These are phyloP conservation scores for Curvularia sp. DNA, from an alignment of 2,329 filamentous ascomycete genomes.

Conservation along the genomic window DNA sequence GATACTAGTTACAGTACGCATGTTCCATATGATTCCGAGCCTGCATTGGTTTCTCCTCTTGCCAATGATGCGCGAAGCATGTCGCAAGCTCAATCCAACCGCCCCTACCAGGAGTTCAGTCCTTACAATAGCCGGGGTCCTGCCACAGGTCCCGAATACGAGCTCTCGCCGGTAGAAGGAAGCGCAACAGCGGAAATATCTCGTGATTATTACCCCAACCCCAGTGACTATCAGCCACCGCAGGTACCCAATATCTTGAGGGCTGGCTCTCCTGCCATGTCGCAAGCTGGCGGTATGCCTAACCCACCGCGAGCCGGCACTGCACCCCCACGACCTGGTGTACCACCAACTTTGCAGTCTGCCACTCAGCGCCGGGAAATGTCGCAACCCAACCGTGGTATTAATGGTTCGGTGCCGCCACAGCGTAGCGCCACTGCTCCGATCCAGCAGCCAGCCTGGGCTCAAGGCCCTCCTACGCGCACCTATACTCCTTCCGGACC, in stretches of 20 bases:
- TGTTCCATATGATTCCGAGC: conserved; percentile 33
- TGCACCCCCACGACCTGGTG: conserved; percentile 41
- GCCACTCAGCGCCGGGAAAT: conserved; percentile 49
- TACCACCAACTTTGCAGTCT: conserved; percentile 44
- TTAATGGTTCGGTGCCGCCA: conserved; percentile 32
- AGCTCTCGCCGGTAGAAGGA: conserved; percentile 46
- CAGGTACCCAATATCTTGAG: conserved; percentile 38
- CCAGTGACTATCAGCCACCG: conserved; percentile 32
- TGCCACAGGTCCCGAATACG: conserved; percentile 37
- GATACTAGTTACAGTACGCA: conserved; percentile 37
- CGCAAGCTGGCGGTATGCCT: conserved; percentile 31
- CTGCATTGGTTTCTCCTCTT: conserved; percentile 32
- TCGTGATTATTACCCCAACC: conserved; percentile 29
- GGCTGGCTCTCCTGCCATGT: conserved; percentile 39
- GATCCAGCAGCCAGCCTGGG: conserved; percentile 39
- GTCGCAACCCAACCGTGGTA: conserved; percentile 40
- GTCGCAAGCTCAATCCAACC: conserved; percentile 21
- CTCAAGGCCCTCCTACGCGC: conserved; percentile 26
- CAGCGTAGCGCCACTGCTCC: conserved; percentile 48
- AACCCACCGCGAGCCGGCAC: conserved; percentile 26
- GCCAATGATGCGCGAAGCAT: conserved; percentile 27
- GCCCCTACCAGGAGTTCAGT: conserved; percentile 39
- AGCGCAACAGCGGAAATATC: conserved; percentile 28
- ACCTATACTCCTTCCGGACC: conserved; percentile 25
- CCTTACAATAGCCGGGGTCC: conserved; percentile 42